Evolutionary conservation across 2,329 filamentous ascomycete species (phyloP).

Genomic region (Clonostachys rhizophaga): DNA sequence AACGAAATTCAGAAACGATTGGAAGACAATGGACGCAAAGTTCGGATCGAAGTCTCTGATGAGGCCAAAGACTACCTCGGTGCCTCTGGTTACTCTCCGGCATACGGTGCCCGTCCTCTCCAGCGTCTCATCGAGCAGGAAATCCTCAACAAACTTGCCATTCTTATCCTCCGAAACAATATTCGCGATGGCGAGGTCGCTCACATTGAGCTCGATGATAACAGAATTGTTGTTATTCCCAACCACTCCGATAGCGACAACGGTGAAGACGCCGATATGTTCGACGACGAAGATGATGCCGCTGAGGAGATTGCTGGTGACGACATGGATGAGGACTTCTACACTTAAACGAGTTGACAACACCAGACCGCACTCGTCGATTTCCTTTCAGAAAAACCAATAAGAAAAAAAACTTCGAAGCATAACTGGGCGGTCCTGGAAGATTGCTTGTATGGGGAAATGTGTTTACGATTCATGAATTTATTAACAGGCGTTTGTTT

Average conservation of each 20-base stretch:
- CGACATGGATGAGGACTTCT: constrained; percentile 56
- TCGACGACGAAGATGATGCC: constrained; percentile 66
- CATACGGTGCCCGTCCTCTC: constrained; percentile 88
- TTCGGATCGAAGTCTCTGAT: constrained; percentile 74
- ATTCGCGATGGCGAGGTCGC: constrained; percentile 85
- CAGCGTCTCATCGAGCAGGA: constrained; percentile 93
- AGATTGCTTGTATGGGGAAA: no score
- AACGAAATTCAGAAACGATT: constrained; percentile 88
- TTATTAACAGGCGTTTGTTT: no score
- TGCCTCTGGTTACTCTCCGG: constrained; percentile 86
- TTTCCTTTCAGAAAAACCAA: no score
- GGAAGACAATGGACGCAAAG: constrained; percentile 77
- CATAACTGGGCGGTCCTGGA: no score
- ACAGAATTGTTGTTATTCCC: constrained; percentile 73
- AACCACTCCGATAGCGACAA: constrained; percentile 76
- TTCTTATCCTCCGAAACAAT: constrained; percentile 81
- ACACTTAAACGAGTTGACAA: constrained; percentile 19
- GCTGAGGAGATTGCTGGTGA: constrained; percentile 62
- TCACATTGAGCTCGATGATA: constrained; percentile 71
- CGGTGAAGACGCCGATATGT: constrained; percentile 60
- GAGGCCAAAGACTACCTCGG: constrained; percentile 93
- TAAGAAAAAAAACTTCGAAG: no score
- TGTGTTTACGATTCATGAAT: no score
- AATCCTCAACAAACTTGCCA: constrained; percentile 87
- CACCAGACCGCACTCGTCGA: no score